A percentile compares a stretch with the other conserved stretches of the same genome.
Conservation (phyloP, 2,329 filamentous ascomycete genomes). For the Aspergillus aculeatinus region DNA sequence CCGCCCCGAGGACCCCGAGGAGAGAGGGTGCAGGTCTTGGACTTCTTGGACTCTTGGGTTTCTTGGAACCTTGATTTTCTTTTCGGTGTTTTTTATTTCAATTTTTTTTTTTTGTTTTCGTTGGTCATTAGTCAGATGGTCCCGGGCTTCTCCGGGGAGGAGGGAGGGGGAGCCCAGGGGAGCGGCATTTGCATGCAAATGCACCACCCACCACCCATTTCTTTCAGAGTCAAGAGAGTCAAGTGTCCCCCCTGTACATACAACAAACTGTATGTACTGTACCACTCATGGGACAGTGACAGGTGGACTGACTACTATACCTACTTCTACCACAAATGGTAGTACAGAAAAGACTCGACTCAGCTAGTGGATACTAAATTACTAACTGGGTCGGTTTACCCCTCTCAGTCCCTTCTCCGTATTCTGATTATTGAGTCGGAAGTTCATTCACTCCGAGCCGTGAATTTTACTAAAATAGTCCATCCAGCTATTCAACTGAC, state of each 20-base stretch:
- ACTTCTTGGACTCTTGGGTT: neutral
- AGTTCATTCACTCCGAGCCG: neutral
- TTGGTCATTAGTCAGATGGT: neutral
- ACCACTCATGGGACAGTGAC: too few species aligned
- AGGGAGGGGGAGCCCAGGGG: neutral
- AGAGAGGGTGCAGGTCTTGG: too few species aligned
- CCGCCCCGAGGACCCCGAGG: slow-evolving; percentile 8
- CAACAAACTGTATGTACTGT: too few species aligned
- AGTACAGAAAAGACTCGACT: neutral
- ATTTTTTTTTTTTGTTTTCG: neutral
- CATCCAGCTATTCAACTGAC: too few species aligned
- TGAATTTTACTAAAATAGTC: neutral
- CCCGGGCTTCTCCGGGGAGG: neutral
- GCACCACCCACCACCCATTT: too few species aligned
- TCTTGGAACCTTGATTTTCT: neutral
- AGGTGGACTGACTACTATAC: neutral
- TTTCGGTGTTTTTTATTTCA: too few species aligned
- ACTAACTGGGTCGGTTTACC: neutral
- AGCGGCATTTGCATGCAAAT: too few species aligned
- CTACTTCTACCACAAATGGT: neutral
- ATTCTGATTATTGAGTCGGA: neutral
- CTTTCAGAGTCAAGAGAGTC: too few species aligned
- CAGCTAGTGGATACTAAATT: neutral
- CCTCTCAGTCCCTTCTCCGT: neutral
- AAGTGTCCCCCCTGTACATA: too few species aligned